These are phyloP conservation scores for Didymella arachidicola DNA, from an alignment of 2,329 filamentous ascomycete genomes.

Conservation along the genomic window DNA sequence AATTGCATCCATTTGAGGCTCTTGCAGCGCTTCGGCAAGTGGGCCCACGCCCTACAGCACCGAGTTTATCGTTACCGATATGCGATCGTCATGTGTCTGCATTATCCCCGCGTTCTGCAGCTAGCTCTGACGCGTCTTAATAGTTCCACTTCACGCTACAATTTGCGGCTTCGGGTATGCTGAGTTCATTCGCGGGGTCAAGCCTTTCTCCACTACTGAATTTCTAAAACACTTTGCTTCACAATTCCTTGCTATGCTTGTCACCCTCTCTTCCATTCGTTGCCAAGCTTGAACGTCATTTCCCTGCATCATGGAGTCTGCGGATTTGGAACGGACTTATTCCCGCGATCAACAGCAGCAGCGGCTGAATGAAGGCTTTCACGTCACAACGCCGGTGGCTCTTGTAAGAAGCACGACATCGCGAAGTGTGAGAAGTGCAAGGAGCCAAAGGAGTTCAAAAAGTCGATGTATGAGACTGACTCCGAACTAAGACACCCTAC, in stretches of 20 bases:
- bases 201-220: background rate
- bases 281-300: constrained; percentile 22
- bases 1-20: constrained; percentile 12
- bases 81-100: constrained; percentile 21
- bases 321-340: constrained; percentile 46
- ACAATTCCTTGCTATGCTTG: constrained; percentile 5
- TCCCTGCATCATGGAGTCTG: constrained; percentile 31
- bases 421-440: constrained; percentile 24
- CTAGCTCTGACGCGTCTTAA: constrained; percentile 23
- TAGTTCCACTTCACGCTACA: constrained; percentile 15
- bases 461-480: constrained; percentile 23
- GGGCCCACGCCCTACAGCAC: constrained; percentile 18
- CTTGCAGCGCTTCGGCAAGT: constrained; percentile 17
- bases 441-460: constrained; percentile 23
- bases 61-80: constrained; percentile 13
- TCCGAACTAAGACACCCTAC: background rate
- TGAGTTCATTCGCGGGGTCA: constrained; percentile 22
- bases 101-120: constrained; percentile 24
- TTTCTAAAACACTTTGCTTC: background rate
- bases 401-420: constrained; percentile 40
- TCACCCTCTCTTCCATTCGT: constrained; percentile 7
- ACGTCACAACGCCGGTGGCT: constrained; percentile 37
- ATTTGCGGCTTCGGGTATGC: constrained; percentile 23
- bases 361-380: constrained; percentile 35
- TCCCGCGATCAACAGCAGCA: constrained; percentile 47